Base-by-base conservation (phyloP, 768 basidiomycete species). In the Kwoniella botswanensis region DNA sequence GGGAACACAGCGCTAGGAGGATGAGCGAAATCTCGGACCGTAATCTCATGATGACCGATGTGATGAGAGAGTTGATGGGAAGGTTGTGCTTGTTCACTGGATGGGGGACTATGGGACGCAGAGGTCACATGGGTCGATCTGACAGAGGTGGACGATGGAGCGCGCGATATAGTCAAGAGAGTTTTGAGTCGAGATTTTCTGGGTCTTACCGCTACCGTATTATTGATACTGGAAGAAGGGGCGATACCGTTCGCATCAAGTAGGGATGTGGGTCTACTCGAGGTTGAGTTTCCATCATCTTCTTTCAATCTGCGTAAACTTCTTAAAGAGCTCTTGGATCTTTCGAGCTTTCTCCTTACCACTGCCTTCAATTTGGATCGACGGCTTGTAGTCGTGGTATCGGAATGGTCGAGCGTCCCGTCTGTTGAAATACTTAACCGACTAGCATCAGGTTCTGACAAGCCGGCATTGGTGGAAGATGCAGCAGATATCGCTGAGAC, bases 311-410 rank as follows among this genome's bases (percentile, higher is more conserved):
- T 54, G 43, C 67, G 61, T 15, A 71, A 63, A 24, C 55, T 56
- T 42, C 52, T 66, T 56, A 74, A 62, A 26, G 70, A 74, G 26
- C 29, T 62, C 35, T 60, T 71, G 18, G 73, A 71, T 22, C 73
- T 50, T 41, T 74, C 70, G 10, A 74, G 65, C 46, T 71, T 74
- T 9, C 65, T 59, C 17, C 70, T 54, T 17, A 74, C 57, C 17
- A 55, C 62, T 21, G 69, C 70, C 24, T 68, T 71, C 22, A 74
- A 46, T 0, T 46, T 61, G 2, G 68, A 69, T 57, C 54, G 54
- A 17, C 64, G 54, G 13, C 11, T 54, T 22, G 35, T 42, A 18
- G 18, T 55, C 17, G 29, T 7, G 35, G 12, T 15, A 22, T 22
- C 26, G 17, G 42, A 44, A 2, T 13, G 12, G 4, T 59, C 57